Percentiles rank a stretch among this genome's conserved stretches.
Conservation (phyloP, 345 rosid genomes). For the Populus deltoides region DNA sequence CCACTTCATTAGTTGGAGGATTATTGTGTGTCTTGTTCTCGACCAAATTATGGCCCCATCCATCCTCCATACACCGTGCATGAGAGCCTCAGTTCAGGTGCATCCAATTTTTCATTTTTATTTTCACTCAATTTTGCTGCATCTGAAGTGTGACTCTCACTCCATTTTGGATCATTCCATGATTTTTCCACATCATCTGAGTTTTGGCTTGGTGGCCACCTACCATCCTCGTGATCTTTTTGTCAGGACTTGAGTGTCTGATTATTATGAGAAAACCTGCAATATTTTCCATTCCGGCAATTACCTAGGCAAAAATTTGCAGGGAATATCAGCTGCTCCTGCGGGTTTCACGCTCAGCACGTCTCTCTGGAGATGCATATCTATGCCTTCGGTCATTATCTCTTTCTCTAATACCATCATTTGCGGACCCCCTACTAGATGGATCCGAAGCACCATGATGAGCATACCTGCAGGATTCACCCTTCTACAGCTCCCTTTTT, state of each 20-base stretch:
- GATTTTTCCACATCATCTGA: slow-evolving; percentile 37
- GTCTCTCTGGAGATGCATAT: slow-evolving; percentile 37
- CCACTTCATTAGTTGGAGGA: slow-evolving; percentile 17
- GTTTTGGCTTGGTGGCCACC: slow-evolving; percentile 31
- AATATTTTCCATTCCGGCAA: slow-evolving; percentile 75
- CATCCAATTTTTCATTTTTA: slow-evolving; percentile 27
- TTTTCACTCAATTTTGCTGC: slow-evolving; percentile 33
- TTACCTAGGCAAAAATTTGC: slow-evolving; percentile 78
- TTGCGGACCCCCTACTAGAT: slow-evolving; percentile 28
- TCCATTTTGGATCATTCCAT: slow-evolving; percentile 43
- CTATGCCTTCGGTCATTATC: slow-evolving; percentile 45
- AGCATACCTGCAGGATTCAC: slow-evolving; percentile 37
- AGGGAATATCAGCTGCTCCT: slow-evolving; percentile 51
- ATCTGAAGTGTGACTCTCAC: slow-evolving; percentile 23
- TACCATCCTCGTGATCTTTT: slow-evolving; percentile 43
- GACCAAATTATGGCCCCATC: slow-evolving; percentile 31
- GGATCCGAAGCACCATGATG: slow-evolving; percentile 37
- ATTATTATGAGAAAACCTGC: slow-evolving; percentile 73
- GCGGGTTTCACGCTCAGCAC: slow-evolving; percentile 43
- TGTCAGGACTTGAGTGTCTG: slow-evolving; percentile 52
- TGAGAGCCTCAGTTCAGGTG: slow-evolving; percentile 29
- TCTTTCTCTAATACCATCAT: slow-evolving; percentile 41
- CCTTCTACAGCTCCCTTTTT: slow-evolving; percentile 46
- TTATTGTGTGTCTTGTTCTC: slow-evolving; percentile 26
- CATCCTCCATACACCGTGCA: slow-evolving; percentile 35